Evolutionary conservation across 148 eudicot genomes (phyloP), one percentile per base, ranked within the genome.

Genomic region (Nyssa sinensis): DNA sequence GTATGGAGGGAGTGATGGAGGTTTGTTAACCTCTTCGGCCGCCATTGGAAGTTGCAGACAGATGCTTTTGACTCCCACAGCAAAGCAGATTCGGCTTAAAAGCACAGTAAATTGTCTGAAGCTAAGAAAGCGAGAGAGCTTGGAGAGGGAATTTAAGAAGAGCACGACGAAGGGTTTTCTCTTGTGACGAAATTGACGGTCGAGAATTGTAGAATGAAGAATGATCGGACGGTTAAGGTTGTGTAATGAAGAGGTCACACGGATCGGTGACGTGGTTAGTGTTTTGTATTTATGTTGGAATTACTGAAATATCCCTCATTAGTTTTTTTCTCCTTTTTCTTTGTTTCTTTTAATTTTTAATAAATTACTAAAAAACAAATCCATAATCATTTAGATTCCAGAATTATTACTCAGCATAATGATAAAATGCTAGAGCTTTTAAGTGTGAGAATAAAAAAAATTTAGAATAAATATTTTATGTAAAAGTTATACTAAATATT

Each of bases 1-100:
- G 75, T 84, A 84, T 16, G 87, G 80, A 44, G 84, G 84, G 57
- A 84, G 80, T 3, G 81, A 77, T 11, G 72, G 62, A 7, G 81
- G 81, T 47, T 73, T 69, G 84, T 24, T 78, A 33, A 75, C 59
- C 23, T 73, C 82, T 75, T 84, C 84, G 28, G 84, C 74, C 34
- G 87, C 87, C 87, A 84, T 84, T 74, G 79, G 55, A 80, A 73
- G 59, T 35, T 68, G 58, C 61, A 74, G 70, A 33, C 64, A 74
- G 17, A 74, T 29, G 47, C 67, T 64, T 64, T 32, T 8, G 25
- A 19, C 24, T 33, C 49, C 68, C 67, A 64, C 67, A 64, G 32
- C 17, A 32, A 65, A 19, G 47, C 49, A 21, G 68, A 37, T 64
- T 75, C 78, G 67, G 78, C 51, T 66, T 44, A 14, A 24, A 60